phyloP scores from a whole-genome alignment of 768 basidiomycete species.

The Boletus rubroflammeus region DNA sequence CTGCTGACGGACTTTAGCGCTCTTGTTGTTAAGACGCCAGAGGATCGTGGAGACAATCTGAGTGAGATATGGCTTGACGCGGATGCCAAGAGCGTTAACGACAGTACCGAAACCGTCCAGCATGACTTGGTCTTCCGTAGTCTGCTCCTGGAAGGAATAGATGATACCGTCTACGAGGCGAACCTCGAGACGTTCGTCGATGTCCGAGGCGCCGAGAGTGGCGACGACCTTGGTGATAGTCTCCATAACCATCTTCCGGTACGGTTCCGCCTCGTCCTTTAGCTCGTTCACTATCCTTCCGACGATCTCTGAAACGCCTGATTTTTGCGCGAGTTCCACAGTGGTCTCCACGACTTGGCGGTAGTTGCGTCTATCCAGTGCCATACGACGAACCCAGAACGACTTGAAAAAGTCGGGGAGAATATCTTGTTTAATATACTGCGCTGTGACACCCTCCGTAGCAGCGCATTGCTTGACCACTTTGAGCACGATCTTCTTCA shows the following conservation, averaged over 20 bases:
- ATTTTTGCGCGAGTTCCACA: slow-evolving; percentile 95
- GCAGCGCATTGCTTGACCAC: slow-evolving; percentile 99
- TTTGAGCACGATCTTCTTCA: slow-evolving; percentile 99
- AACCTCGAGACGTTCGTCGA: slow-evolving; percentile 93
- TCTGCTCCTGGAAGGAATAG: slow-evolving; percentile 99
- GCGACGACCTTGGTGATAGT: slow-evolving; percentile 96
- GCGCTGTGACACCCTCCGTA: slow-evolving; percentile 94
- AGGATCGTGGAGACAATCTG: slow-evolving; percentile 99
- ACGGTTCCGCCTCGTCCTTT: slow-evolving; percentile 65
- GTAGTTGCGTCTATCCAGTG: slow-evolving; percentile 93
- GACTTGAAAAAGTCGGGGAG: slow-evolving; percentile 99
- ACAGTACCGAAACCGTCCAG: slow-evolving; percentile 97
- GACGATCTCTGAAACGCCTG: slow-evolving; percentile 95
- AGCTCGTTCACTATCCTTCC: slow-evolving; percentile 68
- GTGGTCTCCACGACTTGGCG: slow-evolving; percentile 98
- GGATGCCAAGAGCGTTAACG: slow-evolving; percentile 92
- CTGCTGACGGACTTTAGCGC: slow-evolving; percentile 97
- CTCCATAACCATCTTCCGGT: slow-evolving; percentile 99
- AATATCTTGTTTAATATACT: slow-evolving; percentile 96
- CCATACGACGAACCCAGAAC: slow-evolving; percentile 99
- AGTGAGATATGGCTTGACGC: slow-evolving; percentile 97
- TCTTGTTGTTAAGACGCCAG: slow-evolving; percentile 99
- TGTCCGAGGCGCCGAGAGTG: slow-evolving; percentile 92
- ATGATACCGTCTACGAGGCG: slow-evolving; percentile 97
- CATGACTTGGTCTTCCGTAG: slow-evolving; percentile 99